Percentiles rank a stretch among this genome's conserved stretches.
Conservation (phyloP, 164 flowering plant genomes). For the Stephania japonica region DNA sequence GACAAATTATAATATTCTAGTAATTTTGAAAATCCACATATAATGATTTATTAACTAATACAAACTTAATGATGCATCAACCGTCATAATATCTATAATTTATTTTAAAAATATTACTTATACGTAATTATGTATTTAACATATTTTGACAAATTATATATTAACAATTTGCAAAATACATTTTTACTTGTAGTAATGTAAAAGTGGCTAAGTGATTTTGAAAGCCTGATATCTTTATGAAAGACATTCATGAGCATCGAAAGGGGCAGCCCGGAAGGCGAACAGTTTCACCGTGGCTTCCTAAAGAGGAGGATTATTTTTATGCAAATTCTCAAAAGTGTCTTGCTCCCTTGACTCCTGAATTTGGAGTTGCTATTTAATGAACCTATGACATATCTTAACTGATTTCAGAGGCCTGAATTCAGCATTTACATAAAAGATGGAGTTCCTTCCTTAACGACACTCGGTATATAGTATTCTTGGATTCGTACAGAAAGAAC, state of each 20-base stretch:
- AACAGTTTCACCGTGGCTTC: conserved; percentile 60
- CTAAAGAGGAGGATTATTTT: conserved; percentile 86
- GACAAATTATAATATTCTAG: too few relatives aligned
- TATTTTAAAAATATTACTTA: too few relatives aligned
- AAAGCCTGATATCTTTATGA: too few relatives aligned
- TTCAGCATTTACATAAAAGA: not conserved
- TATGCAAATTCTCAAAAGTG: conserved; percentile 86
- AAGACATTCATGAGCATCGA: conserved; percentile 49
- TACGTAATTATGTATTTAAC: too few relatives aligned
- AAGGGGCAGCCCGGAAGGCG: conserved; percentile 63
- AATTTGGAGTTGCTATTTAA: not conserved
- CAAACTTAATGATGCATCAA: too few relatives aligned
- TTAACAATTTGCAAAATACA: too few relatives aligned
- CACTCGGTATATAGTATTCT: not conserved
- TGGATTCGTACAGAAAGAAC: not conserved
- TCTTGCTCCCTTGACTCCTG: conserved; percentile 22
- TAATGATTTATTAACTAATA: too few relatives aligned
- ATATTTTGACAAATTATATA: too few relatives aligned
- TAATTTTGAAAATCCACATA: too few relatives aligned
- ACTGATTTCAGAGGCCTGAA: not conserved
- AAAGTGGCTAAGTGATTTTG: too few relatives aligned
- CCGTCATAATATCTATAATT: too few relatives aligned
- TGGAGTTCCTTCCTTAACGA: not conserved
- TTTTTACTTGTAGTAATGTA: too few relatives aligned
- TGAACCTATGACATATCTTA: not conserved